phyloP scores from a whole-genome alignment of 1,139 yeast species.

The Tardiomyces blankii region DNA sequence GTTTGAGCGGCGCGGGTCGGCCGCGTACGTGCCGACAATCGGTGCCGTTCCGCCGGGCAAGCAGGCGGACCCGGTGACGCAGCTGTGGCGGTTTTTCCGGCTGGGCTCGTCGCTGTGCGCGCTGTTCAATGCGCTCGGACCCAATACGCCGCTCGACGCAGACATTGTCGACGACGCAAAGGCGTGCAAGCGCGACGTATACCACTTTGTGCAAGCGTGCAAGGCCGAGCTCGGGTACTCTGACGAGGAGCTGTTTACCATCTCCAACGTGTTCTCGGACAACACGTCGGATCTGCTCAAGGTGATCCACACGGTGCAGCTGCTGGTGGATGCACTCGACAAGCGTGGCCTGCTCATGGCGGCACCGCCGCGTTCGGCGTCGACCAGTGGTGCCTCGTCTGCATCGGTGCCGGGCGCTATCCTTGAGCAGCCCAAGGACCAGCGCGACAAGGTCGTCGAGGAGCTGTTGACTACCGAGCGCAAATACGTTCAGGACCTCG shows the following conservation, averaged over 20 bases:
- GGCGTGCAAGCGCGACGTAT: constrained; percentile 79
- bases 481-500: constrained; percentile 84
- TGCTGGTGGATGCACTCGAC: constrained; percentile 38
- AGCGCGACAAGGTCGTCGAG: constrained; percentile 62
- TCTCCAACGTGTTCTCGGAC: constrained; percentile 80
- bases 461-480: constrained; percentile 87
- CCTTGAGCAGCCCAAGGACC: background rate
- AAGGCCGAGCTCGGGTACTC: constrained; percentile 62
- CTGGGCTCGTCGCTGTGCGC: constrained; percentile 90
- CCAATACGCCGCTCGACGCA: constrained; percentile 26
- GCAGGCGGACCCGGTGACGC: constrained; percentile 77
- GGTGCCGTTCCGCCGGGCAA: constrained; percentile 20
- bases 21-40: constrained; percentile 6
- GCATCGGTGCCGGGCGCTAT: background rate
- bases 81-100: constrained; percentile 77
- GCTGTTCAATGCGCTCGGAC: constrained; percentile 52
- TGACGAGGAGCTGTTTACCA: constrained; percentile 80
- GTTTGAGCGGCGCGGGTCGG: constrained; percentile 5
- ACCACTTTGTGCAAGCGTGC: constrained; percentile 83
- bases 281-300: constrained; percentile 68
- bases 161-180: constrained; percentile 48
- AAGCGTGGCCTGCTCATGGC: constrained; percentile 12
- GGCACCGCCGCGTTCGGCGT: background rate
- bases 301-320: constrained; percentile 51
- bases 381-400: too few relatives aligned